Evolutionary conservation across 2,329 filamentous ascomycete genomes (phyloP).

Genomic region (Colletotrichum spaethianum): DNA sequence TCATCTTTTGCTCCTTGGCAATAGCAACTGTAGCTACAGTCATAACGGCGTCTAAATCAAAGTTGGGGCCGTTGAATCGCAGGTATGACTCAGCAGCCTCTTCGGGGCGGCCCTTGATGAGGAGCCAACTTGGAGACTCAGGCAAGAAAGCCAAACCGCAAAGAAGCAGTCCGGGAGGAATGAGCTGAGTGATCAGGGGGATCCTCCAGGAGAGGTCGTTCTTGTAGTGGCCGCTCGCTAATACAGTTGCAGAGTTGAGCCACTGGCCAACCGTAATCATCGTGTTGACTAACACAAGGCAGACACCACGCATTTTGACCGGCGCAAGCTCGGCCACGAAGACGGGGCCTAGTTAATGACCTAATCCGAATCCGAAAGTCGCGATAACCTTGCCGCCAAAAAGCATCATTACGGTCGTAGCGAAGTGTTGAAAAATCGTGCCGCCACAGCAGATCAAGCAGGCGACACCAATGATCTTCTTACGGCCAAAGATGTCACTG

Average conservation of each 20-base stretch:
- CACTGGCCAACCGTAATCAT: conserved; percentile 51
- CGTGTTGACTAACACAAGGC: conserved; percentile 49
- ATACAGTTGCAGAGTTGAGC: conserved; percentile 37
- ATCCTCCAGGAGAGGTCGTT: conserved; percentile 49
- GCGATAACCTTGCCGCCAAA: conserved; percentile 49
- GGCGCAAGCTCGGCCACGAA: conserved; percentile 52
- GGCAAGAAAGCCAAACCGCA: conserved; percentile 44
- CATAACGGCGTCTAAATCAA: conserved; percentile 46
- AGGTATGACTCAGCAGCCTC: conserved; percentile 43
- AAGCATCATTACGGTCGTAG: conserved; percentile 42
- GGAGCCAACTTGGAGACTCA: conserved; percentile 44
- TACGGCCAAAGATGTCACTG: conserved; percentile 47
- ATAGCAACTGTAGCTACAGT: conserved; percentile 44
- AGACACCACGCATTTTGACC: conserved; percentile 49
- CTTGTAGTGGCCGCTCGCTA: conserved; percentile 28
- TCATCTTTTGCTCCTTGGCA: conserved; percentile 44
- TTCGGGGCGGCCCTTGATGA: conserved; percentile 41
- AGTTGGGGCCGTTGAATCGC: conserved; percentile 46
- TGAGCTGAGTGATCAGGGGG: conserved; percentile 49
- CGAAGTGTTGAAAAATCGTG: conserved; percentile 47
- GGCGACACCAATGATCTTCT: conserved; percentile 44
- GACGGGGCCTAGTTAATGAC: conserved; percentile 50
- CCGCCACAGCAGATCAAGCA: conserved; percentile 43
- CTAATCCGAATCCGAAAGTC: conserved; percentile 50
- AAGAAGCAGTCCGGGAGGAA: conserved; percentile 46